These are phyloP conservation scores for Fraxinus nigra DNA, from an alignment of 305 asterid species.

Conservation along the genomic window DNA sequence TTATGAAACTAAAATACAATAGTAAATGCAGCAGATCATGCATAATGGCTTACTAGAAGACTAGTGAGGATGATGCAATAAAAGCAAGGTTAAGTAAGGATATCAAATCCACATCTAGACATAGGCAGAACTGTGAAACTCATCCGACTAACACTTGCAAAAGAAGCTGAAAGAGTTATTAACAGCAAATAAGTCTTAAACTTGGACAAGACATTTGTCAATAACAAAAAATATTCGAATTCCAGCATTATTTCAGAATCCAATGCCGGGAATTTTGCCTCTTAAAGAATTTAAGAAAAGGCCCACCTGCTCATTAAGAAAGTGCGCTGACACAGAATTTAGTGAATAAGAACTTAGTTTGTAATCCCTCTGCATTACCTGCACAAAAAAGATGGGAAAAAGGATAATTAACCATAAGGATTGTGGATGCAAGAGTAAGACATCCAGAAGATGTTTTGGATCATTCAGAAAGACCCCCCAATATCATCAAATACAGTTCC, in stretches of 20 bases:
- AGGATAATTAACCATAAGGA: conserved; percentile 9
- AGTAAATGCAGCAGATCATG: background rate
- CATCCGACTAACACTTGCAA: background rate
- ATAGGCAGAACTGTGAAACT: background rate
- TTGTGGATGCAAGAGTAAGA: conserved; percentile 15
- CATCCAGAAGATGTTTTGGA: conserved; percentile 4
- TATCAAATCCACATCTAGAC: conserved; percentile 1
- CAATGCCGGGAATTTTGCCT: conserved; percentile 4
- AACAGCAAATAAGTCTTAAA: conserved; percentile 11
- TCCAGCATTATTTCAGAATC: conserved; percentile 1
- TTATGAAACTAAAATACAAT: conserved; percentile 4
- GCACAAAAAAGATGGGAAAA: conserved; percentile 30
- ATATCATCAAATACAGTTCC: conserved; percentile 16
- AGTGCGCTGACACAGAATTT: conserved; percentile 96
- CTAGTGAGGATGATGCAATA: conserved; percentile 2
- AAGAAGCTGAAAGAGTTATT: conserved; percentile 8
- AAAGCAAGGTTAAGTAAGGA: background rate
- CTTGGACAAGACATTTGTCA: conserved; percentile 4
- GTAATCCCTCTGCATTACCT: conserved; percentile 93
- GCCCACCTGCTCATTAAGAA: conserved; percentile 90
- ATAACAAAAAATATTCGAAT: background rate
- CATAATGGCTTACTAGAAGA: conserved; percentile 13
- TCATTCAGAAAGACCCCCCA: conserved; percentile 15
- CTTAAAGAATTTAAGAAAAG: background rate
- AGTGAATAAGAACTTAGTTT: conserved; percentile 92